Evolutionary conservation across 2,329 filamentous ascomycete genomes (phyloP).

Genomic region (Pezicula rhizophila): DNA sequence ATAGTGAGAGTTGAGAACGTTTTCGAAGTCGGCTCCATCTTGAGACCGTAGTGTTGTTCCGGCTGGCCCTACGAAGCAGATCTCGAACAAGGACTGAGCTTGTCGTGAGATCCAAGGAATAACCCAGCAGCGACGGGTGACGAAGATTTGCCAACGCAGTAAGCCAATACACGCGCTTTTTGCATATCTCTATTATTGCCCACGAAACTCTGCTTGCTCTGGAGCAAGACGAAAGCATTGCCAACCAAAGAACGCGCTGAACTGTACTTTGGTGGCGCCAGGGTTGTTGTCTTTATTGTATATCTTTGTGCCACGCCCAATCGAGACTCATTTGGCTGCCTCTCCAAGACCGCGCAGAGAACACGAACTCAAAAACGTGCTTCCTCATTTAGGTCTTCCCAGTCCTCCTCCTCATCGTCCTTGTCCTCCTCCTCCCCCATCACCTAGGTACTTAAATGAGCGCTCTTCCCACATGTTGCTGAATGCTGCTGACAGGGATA

Average conservation of each 20-base stretch:
- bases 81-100: conserved; percentile 21
- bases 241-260: conserved; percentile 74
- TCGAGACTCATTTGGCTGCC: conserved; percentile 1
- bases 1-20: not conserved
- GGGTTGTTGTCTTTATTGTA: not conserved
- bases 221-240: conserved; percentile 48
- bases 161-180: conserved; percentile 15
- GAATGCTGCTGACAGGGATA: conserved; percentile 8
- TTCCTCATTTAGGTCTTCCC: conserved; percentile 1
- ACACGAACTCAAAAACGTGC: conserved; percentile 4
- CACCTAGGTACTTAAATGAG: conserved; percentile 4
- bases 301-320: conserved; percentile 1
- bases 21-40: conserved; percentile 3
- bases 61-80: conserved; percentile 18
- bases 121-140: conserved; percentile 17
- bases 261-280: conserved; percentile 58
- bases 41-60: conserved; percentile 16
- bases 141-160: conserved; percentile 19
- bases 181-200: conserved; percentile 11
- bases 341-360: conserved; percentile 2
- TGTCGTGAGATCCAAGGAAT: conserved; percentile 22
- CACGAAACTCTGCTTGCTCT: conserved; percentile 10
- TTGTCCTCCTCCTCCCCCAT: not conserved
- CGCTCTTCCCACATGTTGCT: not conserved
- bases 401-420: no score